Base-by-base conservation (phyloP, 306 rosid genomes). In the Luffa acutangula region DNA sequence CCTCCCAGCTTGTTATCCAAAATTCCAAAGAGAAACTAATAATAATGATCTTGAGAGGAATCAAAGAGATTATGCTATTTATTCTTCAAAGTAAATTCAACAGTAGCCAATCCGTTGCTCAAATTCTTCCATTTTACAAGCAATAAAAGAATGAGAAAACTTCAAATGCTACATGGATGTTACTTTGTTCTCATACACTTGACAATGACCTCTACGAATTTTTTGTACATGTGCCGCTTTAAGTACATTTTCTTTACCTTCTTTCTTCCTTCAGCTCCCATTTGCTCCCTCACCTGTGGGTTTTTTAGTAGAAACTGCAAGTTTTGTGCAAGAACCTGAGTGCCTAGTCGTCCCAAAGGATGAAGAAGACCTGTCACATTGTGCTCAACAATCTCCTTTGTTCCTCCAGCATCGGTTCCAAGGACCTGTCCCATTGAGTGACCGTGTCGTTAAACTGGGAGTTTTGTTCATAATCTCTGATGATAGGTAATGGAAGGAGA, bases 341-440 rank as follows among this genome's bases (percentile, higher is more conserved):
- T 88, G 78, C 96, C 97, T 6, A 59, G 51, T 15, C 83, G 91
- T 54, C 97, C 94, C 3, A 81, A 34, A 21, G 97, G 93, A 84
- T 92, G 97, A 85, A 89, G 89, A 83, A 94, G 90, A 76, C 98
- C 97, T 6, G 89, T 90, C 52, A 90, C 89, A 42, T 89, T 92
- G 82, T 90, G 90, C 77, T 94, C 98, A 10, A 94, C 97, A 82
- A 94, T 92, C 84, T 89, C 98, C 81, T 80, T 88, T 5, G 98
- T 94, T 53, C 96, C 98, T 21, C 98, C 98, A 20, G 89, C 91
- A 48, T 94, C 89, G 39, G 97, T 94, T 86, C 98, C 98, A 62
- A 94, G 88, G 77, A 94, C 97, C 97, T 94, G 88, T 51, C 54
- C 74, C 81, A 51, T 65, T 12, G 1, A 79, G 10, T 33, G 52